Conservation (phyloP, 2,329 filamentous ascomycete genomes). For the Monilinia fructicola region DNA sequence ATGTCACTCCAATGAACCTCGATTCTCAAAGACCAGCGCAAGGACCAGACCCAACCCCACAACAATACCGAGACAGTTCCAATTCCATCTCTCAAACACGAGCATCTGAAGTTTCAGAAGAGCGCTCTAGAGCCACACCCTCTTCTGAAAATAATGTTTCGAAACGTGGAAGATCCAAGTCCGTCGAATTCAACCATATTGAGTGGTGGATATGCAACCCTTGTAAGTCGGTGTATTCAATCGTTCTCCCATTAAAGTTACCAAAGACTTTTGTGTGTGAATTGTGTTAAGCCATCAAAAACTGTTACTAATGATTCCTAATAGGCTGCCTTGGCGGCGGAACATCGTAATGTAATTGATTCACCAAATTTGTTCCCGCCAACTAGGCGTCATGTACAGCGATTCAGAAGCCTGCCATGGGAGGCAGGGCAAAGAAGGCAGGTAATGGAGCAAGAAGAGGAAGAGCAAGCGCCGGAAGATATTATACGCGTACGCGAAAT, state of each 20-base stretch:
- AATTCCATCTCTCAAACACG: constrained; percentile 25
- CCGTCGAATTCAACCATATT: neutral
- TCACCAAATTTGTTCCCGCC: neutral
- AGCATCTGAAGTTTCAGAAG: neutral
- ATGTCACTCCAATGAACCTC: constrained; percentile 8
- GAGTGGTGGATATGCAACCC: neutral
- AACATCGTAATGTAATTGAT: neutral
- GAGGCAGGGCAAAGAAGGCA: too few relatives aligned
- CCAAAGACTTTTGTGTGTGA: neutral
- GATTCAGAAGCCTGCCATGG: neutral
- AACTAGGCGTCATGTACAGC: too few relatives aligned
- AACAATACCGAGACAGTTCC: constrained; percentile 32
- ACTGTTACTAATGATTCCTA: neutral
- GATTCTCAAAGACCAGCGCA: constrained; percentile 32
- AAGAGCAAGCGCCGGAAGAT: neutral
- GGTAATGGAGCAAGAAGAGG: neutral
- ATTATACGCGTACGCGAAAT: neutral
- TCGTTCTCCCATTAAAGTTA: neutral
- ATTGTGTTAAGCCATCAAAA: neutral
- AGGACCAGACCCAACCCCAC: constrained; percentile 32
- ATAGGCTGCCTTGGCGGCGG: neutral
- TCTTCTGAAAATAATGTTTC: neutral
- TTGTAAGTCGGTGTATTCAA: constrained; percentile 4
- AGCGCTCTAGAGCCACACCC: neutral
- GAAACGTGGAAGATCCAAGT: neutral